A percentile compares a stretch with the other conserved stretches of the same genome.
phyloP scores from a whole-genome alignment of 345 rosid genomes.

The Citrus inodora region DNA sequence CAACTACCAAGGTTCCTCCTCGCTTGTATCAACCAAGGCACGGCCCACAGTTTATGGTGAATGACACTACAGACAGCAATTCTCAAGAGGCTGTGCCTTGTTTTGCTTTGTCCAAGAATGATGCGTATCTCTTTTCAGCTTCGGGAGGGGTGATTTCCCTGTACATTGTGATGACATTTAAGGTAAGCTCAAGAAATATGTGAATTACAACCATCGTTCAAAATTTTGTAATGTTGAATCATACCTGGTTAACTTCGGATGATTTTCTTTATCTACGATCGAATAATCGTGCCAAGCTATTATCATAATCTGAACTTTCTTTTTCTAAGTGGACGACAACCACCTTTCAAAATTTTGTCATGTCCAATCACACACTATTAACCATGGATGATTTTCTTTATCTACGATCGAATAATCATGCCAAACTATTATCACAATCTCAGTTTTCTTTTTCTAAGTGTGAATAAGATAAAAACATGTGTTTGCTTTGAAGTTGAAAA shows the following conservation, averaged over 20 bases:
- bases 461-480: neutral
- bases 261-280: neutral
- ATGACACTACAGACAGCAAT: slow-evolving; percentile 23
- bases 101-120: slow-evolving; percentile 39
- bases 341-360: neutral
- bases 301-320: neutral
- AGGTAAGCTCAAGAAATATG: slow-evolving; percentile 16
- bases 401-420: neutral
- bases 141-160: slow-evolving; percentile 43
- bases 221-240: neutral
- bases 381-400: neutral
- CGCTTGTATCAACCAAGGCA: slow-evolving; percentile 31
- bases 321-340: neutral
- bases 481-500: neutral
- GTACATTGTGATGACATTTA: slow-evolving; percentile 35
- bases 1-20: slow-evolving; percentile 28
- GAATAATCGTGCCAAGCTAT: neutral
- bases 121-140: slow-evolving; percentile 40
- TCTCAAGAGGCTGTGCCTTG: slow-evolving; percentile 28
- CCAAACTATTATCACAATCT: neutral
- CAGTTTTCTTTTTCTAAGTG: neutral
- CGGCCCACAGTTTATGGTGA: slow-evolving; percentile 25
- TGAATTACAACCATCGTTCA: neutral
- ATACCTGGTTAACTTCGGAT: neutral
- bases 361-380: neutral